Evolutionary conservation across 1,284 basidiomycete genomes (phyloP).

Genomic region (Caloboletus inedulis): DNA sequence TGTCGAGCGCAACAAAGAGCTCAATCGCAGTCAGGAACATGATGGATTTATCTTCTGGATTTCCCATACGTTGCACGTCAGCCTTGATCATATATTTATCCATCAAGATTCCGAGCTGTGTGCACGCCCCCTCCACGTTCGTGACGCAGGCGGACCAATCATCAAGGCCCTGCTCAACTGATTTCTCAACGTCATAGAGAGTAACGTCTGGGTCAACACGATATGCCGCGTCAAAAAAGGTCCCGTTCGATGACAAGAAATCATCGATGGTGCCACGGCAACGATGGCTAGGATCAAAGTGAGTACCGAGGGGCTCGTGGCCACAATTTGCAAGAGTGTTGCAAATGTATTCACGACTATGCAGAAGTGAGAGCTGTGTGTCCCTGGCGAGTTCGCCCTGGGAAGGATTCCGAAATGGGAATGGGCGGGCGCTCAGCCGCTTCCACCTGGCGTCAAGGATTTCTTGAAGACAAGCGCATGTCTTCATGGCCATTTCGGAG

Average conservation of each 20-base stretch:
- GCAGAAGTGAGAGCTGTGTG: slow-evolving; percentile 27
- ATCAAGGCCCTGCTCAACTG: slow-evolving; percentile 28
- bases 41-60: neutral
- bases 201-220: slow-evolving; percentile 15
- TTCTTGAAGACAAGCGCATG: neutral
- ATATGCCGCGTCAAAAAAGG: slow-evolving; percentile 13
- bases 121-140: slow-evolving; percentile 3
- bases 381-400: slow-evolving; percentile 26
- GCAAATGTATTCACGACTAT: slow-evolving; percentile 26
- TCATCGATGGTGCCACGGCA: slow-evolving; percentile 11
- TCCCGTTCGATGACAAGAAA: slow-evolving; percentile 13
- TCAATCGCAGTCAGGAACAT: slow-evolving; percentile 44
- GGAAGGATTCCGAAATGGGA: slow-evolving; percentile 25
- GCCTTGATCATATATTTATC: too few species aligned
- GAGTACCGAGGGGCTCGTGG: neutral
- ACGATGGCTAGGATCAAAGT: slow-evolving; percentile 12
- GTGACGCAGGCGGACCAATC: slow-evolving; percentile 26
- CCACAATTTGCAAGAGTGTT: slow-evolving; percentile 3
- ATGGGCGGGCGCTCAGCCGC: neutral
- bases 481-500: slow-evolving; percentile 1
- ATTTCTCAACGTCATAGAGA: slow-evolving; percentile 35
- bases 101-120: slow-evolving; percentile 23
- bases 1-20: slow-evolving; percentile 46
- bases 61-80: too few species aligned
- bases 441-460: slow-evolving; percentile 3